Conservation (phyloP, 179 eudicot species). For the Pouteria campechiana region DNA sequence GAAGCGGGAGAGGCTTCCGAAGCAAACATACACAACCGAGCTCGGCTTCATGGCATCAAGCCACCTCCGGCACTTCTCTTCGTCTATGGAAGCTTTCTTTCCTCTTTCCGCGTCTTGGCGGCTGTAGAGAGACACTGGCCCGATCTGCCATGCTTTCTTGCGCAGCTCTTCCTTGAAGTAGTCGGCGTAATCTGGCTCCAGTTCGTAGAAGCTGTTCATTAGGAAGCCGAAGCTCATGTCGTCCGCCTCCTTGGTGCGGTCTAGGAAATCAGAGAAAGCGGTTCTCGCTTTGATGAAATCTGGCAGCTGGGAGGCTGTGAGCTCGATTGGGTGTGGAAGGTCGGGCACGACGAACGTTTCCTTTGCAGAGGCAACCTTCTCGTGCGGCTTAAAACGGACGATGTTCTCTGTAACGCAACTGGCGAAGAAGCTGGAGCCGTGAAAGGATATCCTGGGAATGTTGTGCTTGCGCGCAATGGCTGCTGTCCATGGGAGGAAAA, state of each 20-base stretch:
- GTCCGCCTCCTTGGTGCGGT: constrained; percentile 14
- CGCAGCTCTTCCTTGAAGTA: constrained; percentile 23
- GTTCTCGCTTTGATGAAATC: constrained; percentile 6
- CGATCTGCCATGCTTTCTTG: constrained; percentile 13
- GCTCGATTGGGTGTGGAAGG: constrained; percentile 23
- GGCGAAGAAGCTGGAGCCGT: neutral
- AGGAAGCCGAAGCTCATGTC: constrained; percentile 26
- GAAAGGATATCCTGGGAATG: neutral
- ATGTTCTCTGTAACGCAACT: neutral
- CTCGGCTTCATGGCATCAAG: neutral
- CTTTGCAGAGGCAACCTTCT: constrained; percentile 16
- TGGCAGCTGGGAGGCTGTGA: constrained; percentile 11
- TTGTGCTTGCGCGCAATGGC: neutral
- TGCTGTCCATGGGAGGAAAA: constrained; percentile 3
- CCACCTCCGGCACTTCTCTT: constrained; percentile 4
- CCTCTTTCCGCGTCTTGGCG: neutral
- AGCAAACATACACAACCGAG: neutral
- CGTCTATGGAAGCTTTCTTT: neutral
- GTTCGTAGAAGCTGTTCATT: constrained; percentile 47
- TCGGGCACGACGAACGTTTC: constrained; percentile 31
- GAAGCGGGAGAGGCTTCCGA: constrained; percentile 2
- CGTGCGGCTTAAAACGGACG: constrained; percentile 13
- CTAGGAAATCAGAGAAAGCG: neutral
- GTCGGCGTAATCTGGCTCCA: constrained; percentile 41
- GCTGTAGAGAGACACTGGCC: constrained; percentile 1